These are phyloP conservation scores for Megacollybia marginata DNA, from an alignment of 768 basidiomycete genomes.

Conservation along the genomic window DNA sequence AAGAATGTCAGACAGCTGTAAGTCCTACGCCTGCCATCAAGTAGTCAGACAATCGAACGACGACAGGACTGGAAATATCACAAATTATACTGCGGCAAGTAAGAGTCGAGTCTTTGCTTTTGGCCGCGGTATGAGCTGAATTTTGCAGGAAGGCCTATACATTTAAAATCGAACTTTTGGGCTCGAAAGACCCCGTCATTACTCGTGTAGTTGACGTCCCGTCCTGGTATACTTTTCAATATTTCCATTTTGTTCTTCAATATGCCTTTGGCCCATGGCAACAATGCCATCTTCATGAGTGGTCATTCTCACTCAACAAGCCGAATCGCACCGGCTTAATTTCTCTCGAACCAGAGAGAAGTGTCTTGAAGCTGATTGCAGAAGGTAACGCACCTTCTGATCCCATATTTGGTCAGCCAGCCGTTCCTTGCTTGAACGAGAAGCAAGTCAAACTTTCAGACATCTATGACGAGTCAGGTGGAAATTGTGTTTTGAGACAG, in stretches of 20 bases:
- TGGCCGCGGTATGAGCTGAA: neutral
- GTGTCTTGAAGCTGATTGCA: neutral
- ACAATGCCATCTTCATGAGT: slow-evolving; percentile 12
- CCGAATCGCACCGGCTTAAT: neutral
- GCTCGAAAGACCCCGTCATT: slow-evolving; percentile 13
- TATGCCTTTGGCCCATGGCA: slow-evolving; percentile 14
- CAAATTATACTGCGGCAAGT: slow-evolving; percentile 11
- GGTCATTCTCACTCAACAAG: slow-evolving; percentile 5
- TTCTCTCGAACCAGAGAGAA: neutral
- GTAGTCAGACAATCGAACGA: neutral
- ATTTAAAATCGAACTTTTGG: slow-evolving; percentile 12
- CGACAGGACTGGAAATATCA: slow-evolving; percentile 9
- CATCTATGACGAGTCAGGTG: slow-evolving; percentile 6
- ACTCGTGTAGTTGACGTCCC: slow-evolving; percentile 14
- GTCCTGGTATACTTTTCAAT: slow-evolving; percentile 12
- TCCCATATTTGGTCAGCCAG: slow-evolving; percentile 1
- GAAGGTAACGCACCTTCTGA: neutral
- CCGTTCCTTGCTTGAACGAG: slow-evolving; percentile 1
- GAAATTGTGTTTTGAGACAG: neutral
- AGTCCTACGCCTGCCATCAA: neutral
- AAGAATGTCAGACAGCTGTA: neutral
- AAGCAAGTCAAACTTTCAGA: slow-evolving; percentile 6
- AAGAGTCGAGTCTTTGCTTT: neutral
- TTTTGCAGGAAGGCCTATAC: slow-evolving; percentile 10
- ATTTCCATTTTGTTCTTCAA: slow-evolving; percentile 14